Conservation (phyloP, 2,329 filamentous ascomycete genomes). For the Aspergillus sp. region DNA sequence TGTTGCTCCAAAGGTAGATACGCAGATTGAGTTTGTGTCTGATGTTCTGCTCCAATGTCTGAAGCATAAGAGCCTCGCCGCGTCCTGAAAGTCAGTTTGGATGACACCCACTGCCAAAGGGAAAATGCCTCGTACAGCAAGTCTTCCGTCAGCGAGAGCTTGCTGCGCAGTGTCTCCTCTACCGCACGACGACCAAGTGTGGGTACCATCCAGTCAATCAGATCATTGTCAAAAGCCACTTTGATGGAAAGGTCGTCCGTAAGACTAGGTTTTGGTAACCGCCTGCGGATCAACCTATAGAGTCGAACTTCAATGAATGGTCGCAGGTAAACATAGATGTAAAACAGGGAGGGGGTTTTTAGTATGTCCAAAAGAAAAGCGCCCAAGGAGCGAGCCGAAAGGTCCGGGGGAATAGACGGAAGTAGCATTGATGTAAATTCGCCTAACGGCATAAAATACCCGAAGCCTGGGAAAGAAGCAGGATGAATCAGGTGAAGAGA, state of each 20-base stretch:
- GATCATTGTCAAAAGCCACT: constrained; percentile 48
- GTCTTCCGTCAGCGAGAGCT: constrained; percentile 43
- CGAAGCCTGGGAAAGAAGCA: constrained; percentile 35
- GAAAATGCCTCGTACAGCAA: constrained; percentile 40
- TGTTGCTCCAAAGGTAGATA: constrained; percentile 22
- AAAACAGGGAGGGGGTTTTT: constrained; percentile 42
- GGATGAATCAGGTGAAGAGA: constrained; percentile 46
- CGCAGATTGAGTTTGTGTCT: constrained; percentile 30
- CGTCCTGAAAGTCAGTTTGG: constrained; percentile 33
- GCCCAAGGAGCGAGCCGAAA: constrained; percentile 35
- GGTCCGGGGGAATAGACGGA: constrained; percentile 32
- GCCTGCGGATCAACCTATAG: constrained; percentile 45
- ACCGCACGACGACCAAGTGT: constrained; percentile 45
- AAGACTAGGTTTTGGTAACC: constrained; percentile 46
- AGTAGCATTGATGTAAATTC: constrained; percentile 39
- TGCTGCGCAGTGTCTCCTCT: constrained; percentile 44
- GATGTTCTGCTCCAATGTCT: constrained; percentile 31
- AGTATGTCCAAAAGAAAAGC: constrained; percentile 33
- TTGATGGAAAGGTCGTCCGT: constrained; percentile 48
- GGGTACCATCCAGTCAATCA: constrained; percentile 50
- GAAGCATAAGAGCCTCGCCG: constrained; percentile 21
- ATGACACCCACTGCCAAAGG: constrained; percentile 38
- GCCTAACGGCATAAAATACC: constrained; percentile 44
- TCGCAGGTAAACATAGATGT: constrained; percentile 42
- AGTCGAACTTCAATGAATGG: constrained; percentile 45